phyloP scores from a whole-genome alignment of 1,284 basidiomycete species.

The Xerocomus amazonicus region DNA sequence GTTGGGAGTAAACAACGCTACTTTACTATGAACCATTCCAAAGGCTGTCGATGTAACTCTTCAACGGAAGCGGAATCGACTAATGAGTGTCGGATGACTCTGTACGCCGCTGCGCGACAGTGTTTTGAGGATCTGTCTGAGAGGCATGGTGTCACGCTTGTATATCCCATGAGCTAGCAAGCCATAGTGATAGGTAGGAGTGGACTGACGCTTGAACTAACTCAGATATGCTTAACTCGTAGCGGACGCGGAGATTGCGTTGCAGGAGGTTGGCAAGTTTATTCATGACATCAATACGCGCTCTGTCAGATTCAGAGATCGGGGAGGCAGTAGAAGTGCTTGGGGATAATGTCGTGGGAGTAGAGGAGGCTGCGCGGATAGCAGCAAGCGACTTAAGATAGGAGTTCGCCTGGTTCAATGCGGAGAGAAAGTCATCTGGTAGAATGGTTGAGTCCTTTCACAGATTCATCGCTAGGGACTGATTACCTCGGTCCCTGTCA shows the following conservation, averaged over 20 bases:
- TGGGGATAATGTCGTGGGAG: conserved; percentile 36
- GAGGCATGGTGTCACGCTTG: conserved; percentile 71
- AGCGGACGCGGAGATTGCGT: conserved; percentile 71
- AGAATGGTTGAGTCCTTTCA: conserved; percentile 11
- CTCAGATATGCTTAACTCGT: conserved; percentile 70
- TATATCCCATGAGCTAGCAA: conserved; percentile 10
- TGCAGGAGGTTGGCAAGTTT: conserved; percentile 71
- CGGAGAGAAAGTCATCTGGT: conserved; percentile 67
- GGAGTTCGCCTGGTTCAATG: conserved; percentile 56
- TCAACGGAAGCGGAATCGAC: conserved; percentile 68
- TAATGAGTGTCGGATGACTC: conserved; percentile 80
- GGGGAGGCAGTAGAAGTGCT: conserved; percentile 32
- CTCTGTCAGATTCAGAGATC: conserved; percentile 49
- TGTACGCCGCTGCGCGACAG: conserved; percentile 81
- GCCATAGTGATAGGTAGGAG: neutral
- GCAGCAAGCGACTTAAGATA: conserved; percentile 53
- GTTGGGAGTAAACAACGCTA: conserved; percentile 28
- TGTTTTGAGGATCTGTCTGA: conserved; percentile 73
- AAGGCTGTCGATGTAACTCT: conserved; percentile 51
- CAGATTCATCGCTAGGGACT: neutral
- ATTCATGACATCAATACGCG: conserved; percentile 61
- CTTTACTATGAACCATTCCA: conserved; percentile 92
- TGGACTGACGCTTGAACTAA: conserved; percentile 66
- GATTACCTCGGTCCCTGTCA: conserved; percentile 35
- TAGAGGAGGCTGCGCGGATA: conserved; percentile 45